Conservation (phyloP, 805 yeast species). For the Tetrapisispora nanseiensis region DNA sequence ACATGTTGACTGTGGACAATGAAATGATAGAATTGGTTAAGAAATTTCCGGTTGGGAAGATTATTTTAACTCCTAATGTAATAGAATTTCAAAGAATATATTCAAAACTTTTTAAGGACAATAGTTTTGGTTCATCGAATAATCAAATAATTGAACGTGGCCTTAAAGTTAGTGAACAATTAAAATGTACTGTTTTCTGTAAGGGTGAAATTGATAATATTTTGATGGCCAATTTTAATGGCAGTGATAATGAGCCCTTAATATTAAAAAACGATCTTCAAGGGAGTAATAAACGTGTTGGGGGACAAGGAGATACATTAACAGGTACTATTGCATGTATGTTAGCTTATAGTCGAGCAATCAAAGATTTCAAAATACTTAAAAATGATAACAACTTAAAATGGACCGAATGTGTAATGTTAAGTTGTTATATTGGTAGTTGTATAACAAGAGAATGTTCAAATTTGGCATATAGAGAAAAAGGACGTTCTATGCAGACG, state of each 20-base stretch:
- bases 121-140: constrained; percentile 13
- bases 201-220: constrained; percentile 64
- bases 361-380: constrained; percentile 44
- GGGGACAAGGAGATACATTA: constrained; percentile 94
- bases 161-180: constrained; percentile 12
- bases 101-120: constrained; percentile 32
- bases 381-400: constrained; percentile 35
- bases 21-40: constrained; percentile 32
- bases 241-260: no score
- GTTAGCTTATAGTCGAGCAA: constrained; percentile 64
- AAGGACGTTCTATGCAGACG: constrained; percentile 78
- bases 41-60: constrained; percentile 41
- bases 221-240: constrained; percentile 4
- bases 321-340: constrained; percentile 80
- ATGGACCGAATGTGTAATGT: constrained; percentile 29
- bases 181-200: constrained; percentile 35
- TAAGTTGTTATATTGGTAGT: constrained; percentile 68
- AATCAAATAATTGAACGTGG: background rate
- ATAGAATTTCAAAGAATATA: constrained; percentile 69
- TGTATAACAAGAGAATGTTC: constrained; percentile 58
- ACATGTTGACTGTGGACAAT: constrained; percentile 38
- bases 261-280: constrained; percentile 36
- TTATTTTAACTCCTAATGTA: constrained; percentile 81
- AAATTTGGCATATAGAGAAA: constrained; percentile 48
- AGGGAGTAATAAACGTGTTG: constrained; percentile 77